Base-by-base conservation (phyloP, 2,329 filamentous ascomycete species). In the Cercospora nicotianae region DNA sequence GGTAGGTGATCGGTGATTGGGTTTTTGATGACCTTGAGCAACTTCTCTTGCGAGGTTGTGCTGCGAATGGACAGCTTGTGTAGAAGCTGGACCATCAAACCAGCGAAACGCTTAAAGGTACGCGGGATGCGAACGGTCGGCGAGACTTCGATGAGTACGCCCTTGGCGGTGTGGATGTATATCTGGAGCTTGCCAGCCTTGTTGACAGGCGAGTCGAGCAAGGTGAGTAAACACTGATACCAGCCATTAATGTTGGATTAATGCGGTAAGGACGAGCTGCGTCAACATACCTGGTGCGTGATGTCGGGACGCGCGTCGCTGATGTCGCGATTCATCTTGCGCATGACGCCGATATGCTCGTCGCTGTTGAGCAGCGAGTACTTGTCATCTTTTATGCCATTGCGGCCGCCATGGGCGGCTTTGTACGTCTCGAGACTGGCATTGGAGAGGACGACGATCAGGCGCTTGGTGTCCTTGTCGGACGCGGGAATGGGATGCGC, bases 311-410 rank as follows among this genome's bases (percentile, higher is more conserved):
- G 89, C 69, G 95, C 95, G 81, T 99, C 95, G 80, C 94, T 97
- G 73, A 99, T 98, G 79, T 99, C 95, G 75, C 95, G 88, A 80
- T 96, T 96, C 94, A 98, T 98, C 85, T 98, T 99, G 77, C 95
- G 91, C 93, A 99, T 97, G 72, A 98, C 91, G 70, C 95, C 95
- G 74, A 99, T 99, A 80, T 99, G 95, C 82, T 99, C 95, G 78
- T 99, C 95, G 81, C 94, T 97, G 85, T 99, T 99, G 77, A 99
- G 89, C 63, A 99, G 85, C 69, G 94, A 96, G 82, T 96, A 99
- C 81, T 98, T 98, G 79, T 77, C 73, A 76, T 97, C 94, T 62
- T 91, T 88, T 67, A 86, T 83, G 79, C 88, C 81, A 82, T 89
- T 82, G 78, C 87, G 80, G 78, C 86, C 80, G 62, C 77, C 77